Percentiles rank a stretch among this genome's conserved stretches.
These are phyloP conservation scores for Rhodotorula sp. DNA, from an alignment of 1,284 basidiomycete species.

Conservation along the genomic window DNA sequence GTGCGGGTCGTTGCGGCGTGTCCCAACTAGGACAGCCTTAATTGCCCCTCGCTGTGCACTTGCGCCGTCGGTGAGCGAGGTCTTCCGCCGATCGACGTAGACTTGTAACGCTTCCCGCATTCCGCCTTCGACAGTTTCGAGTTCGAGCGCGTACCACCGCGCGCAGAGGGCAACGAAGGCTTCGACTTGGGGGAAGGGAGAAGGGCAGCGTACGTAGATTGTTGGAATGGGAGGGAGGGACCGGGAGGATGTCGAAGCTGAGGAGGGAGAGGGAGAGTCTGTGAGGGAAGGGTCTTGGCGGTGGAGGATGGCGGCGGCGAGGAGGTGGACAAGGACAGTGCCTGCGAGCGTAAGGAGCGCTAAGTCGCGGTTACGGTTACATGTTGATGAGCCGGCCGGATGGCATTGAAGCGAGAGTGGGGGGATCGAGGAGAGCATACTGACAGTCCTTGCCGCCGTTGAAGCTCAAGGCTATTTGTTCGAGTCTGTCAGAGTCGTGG, in stretches of 20 bases:
- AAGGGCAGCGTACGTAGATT: slow-evolving; percentile 85
- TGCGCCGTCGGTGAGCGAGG: background rate
- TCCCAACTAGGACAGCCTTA: slow-evolving; percentile 83
- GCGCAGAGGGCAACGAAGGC: slow-evolving; percentile 70
- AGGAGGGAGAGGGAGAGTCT: slow-evolving; percentile 32
- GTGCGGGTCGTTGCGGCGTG: slow-evolving; percentile 83
- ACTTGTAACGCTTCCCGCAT: slow-evolving; percentile 78
- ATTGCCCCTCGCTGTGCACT: slow-evolving; percentile 55
- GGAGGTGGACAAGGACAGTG: slow-evolving; percentile 89
- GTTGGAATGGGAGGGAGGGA: slow-evolving; percentile 31
- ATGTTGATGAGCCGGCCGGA: background rate
- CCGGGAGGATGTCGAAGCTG: slow-evolving; percentile 21
- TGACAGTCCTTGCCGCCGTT: slow-evolving; percentile 97
- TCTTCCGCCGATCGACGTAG: slow-evolving; percentile 62
- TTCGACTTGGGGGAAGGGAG: slow-evolving; percentile 83
- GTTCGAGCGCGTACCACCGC: slow-evolving; percentile 70
- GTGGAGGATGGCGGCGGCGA: slow-evolving; percentile 64
- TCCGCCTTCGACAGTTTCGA: slow-evolving; percentile 71
- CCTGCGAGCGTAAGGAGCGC: slow-evolving; percentile 55
- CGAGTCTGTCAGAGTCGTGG: slow-evolving; percentile 8
- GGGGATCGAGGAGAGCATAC: slow-evolving; percentile 46
- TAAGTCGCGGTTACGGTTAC: background rate
- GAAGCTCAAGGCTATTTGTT: slow-evolving; percentile 66
- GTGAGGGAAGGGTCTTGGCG: slow-evolving; percentile 48
- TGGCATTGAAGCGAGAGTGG: too few relatives aligned